Evolutionary conservation across 164 flowering plant species (phyloP), one percentile per base, ranked within the genome.

Genomic region (Aristolochia fimbriata): DNA sequence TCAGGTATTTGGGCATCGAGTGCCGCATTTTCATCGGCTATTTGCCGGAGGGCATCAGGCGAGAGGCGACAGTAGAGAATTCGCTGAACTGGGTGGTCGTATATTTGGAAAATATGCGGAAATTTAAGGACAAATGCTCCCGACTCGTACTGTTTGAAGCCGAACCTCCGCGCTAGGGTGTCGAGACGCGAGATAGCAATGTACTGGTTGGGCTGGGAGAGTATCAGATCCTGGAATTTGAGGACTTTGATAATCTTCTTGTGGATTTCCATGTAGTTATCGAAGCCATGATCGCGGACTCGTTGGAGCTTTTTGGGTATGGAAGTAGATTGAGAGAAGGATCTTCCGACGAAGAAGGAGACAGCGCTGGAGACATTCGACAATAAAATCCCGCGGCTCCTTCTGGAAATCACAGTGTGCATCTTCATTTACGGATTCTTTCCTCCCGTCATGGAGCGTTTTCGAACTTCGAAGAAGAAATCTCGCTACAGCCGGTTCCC

Each of bases 191-290:
- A 70, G 12, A 77, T 57, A 41, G 81, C 72, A 59, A 94, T 59
- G 65, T 80, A 77, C 16, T 75, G 72, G 57, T 69, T 71, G 57
- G 73, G 87, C 58, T 88, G 93, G 16, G 79, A 64, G 51, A 85
- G 87, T 55, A 94, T 73, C 19, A 91, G 68, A 25, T 71, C 78
- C 57, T 90, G 88, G 66, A 93, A 86, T 68, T 90, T 90, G 30
- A 86, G 78, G 58, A 82, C 75, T 68, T 83, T 87, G 52, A 82
- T 79, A 47, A 76, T 70, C 69, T 85, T 91, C 67, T 94, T 88
- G 68, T 94, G 83, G 66, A 86, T 59, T 65, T 91, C 97, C 99
- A 94, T 94, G 89, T 83, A 94, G 62, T 86, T 71, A 72, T 94
- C 99, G 71, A 33, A 91, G 58, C 85, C 91, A 58, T 88, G 95